Conservation (phyloP, 768 basidiomycete genomes). For the Hydnum rufescens region DNA sequence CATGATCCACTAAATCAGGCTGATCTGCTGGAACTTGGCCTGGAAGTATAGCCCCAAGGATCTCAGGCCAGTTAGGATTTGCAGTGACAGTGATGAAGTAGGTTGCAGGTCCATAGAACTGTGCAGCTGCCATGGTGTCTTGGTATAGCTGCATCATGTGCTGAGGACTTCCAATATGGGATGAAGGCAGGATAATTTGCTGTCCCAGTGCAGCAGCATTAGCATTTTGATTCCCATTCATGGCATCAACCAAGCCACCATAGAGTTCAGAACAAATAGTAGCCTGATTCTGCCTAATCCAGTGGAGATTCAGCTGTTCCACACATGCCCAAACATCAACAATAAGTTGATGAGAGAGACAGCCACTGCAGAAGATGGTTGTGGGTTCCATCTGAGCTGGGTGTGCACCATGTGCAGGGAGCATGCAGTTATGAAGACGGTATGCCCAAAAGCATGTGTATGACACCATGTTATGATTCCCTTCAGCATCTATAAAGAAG, state of each 20-base stretch:
- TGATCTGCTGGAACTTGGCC: constrained; percentile 13
- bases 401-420: too few relatives aligned
- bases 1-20: constrained; percentile 28
- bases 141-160: constrained; percentile 12
- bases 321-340: constrained; percentile 5
- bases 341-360: background rate
- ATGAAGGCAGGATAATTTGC: constrained; percentile 8
- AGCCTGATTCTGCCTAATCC: constrained; percentile 3
- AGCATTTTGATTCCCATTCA: background rate
- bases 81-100: constrained; percentile 11
- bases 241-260: constrained; percentile 5
- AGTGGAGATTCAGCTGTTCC: background rate
- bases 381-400: too few relatives aligned
- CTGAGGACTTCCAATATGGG: constrained; percentile 7
- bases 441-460: too few relatives aligned
- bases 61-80: constrained; percentile 13
- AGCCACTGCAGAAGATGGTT: too few relatives aligned
- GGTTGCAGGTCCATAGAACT: constrained; percentile 7
- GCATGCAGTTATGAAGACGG: too few relatives aligned
- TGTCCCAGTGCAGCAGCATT: constrained; percentile 3
- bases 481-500: too few relatives aligned
- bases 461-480: too few relatives aligned
- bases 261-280: constrained; percentile 3
- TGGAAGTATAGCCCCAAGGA: constrained; percentile 5
- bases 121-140: constrained; percentile 12